Percentiles rank a stretch among this genome's conserved stretches.
These are phyloP conservation scores for Metschnikowia bowlesiae DNA, from an alignment of 805 yeast genomes.

Conservation along the genomic window DNA sequence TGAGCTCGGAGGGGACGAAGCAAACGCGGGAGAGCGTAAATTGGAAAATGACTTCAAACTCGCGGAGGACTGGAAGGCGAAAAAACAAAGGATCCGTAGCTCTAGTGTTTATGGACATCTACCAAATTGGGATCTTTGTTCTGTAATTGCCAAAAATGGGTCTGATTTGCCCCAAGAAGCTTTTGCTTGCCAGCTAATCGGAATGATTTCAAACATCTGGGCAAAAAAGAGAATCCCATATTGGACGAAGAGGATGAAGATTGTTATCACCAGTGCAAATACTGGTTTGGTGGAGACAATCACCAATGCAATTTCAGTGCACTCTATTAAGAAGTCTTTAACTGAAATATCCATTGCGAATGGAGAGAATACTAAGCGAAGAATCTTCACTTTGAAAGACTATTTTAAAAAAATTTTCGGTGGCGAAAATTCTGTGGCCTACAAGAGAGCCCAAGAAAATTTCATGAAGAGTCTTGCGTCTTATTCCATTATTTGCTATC, in stretches of 20 bases:
- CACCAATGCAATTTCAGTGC: conserved; percentile 89
- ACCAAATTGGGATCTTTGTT: conserved; percentile 90
- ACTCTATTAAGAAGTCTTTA: conserved; percentile 88
- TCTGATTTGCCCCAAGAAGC: conserved; percentile 96
- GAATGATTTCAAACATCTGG: conserved; percentile 64
- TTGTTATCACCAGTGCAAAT: conserved; percentile 82
- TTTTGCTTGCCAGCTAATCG: conserved; percentile 88
- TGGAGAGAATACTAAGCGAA: conserved; percentile 67
- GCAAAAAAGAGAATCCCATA: conserved; percentile 58
- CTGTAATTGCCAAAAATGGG: conserved; percentile 95
- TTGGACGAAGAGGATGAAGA: conserved; percentile 94
- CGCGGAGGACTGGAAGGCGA: conserved; percentile 91
- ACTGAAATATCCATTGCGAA: conserved; percentile 66
- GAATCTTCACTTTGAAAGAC: conserved; percentile 68
- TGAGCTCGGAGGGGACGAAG: conserved; percentile 46
- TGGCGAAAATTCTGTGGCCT: conserved; percentile 46
- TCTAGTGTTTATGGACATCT: conserved; percentile 79
- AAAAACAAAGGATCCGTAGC: conserved; percentile 73
- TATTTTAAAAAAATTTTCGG: conserved; percentile 81
- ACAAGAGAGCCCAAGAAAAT: conserved; percentile 73
- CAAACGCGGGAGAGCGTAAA: conserved; percentile 73
- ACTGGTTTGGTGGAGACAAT: conserved; percentile 95
- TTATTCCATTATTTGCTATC: conserved; percentile 84
- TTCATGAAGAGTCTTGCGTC: conserved; percentile 87
- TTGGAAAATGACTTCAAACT: conserved; percentile 87